phyloP scores from a whole-genome alignment of 257 asterid genomes.

The Leptodermis oblonga region DNA sequence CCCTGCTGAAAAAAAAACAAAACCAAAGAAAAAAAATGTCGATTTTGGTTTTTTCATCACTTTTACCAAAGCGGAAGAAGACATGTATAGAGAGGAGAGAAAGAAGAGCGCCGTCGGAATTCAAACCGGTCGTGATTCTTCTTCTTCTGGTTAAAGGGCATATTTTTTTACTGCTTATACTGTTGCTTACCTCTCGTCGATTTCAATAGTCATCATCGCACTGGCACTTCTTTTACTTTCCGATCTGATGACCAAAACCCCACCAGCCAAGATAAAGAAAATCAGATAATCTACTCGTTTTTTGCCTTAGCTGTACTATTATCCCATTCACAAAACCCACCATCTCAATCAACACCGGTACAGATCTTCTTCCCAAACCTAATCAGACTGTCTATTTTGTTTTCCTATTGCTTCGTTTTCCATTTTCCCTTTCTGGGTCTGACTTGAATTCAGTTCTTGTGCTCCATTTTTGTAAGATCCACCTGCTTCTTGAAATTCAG shows the following conservation, averaged over 20 bases:
- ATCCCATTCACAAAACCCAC: background rate
- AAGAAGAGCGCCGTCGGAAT: background rate
- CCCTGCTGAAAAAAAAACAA: too few species aligned
- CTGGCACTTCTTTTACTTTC: background rate
- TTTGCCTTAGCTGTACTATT: conserved; percentile 9
- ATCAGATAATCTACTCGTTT: background rate
- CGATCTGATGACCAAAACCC: conserved; percentile 20
- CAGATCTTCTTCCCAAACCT: conserved; percentile 22
- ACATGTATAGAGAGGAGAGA: too few species aligned
- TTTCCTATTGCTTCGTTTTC: background rate
- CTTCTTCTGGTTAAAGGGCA: background rate
- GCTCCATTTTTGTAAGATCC: conserved; percentile 10
- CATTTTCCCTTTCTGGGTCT: background rate
- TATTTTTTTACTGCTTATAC: background rate
- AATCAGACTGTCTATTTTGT: background rate
- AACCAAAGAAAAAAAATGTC: too few species aligned
- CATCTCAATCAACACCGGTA: background rate
- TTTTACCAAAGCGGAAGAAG: background rate
- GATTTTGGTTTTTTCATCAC: too few species aligned
- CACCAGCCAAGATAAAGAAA: conserved; percentile 10
- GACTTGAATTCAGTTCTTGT: background rate
- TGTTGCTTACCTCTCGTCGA: background rate
- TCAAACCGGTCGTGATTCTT: conserved; percentile 2
- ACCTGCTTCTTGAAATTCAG: background rate
- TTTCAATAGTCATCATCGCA: background rate